phyloP scores from a whole-genome alignment of 2,329 filamentous ascomycete species.

The Botrytis porri region DNA sequence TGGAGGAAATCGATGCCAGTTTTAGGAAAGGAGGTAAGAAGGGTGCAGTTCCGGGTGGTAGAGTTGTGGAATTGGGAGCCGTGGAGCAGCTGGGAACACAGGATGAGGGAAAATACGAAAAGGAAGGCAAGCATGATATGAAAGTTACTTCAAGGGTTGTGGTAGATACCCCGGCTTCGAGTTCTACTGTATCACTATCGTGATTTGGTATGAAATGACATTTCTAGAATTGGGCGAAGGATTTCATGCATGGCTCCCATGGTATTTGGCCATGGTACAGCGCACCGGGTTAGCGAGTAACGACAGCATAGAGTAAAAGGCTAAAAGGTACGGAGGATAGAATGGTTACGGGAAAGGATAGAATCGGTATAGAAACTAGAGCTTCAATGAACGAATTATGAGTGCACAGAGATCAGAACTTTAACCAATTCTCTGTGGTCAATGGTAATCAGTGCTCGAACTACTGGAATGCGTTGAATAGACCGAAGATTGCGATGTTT shows the following conservation, averaged over 20 bases:
- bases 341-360: not conserved
- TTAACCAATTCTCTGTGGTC: not conserved
- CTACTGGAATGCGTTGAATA: not conserved
- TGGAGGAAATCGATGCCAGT: conserved; percentile 32
- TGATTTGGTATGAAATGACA: not conserved
- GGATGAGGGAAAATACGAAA: not conserved
- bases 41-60: not conserved
- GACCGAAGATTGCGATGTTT: not conserved
- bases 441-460: not conserved
- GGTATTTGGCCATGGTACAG: not conserved
- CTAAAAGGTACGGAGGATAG: not conserved
- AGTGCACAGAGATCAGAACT: not conserved
- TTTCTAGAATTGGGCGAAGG: not conserved
- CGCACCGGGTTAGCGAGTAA: not conserved
- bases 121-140: not conserved
- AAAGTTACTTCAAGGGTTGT: not conserved
- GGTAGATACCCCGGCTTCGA: not conserved
- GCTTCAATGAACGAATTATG: not conserved
- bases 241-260: not conserved
- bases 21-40: conserved; percentile 22
- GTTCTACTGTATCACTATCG: not conserved
- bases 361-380: not conserved
- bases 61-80: not conserved
- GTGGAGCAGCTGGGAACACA: not conserved
- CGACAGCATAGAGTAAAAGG: not conserved